Conservation (phyloP, 352 stramenopile genomes). For the Pythium insidiosum region DNA sequence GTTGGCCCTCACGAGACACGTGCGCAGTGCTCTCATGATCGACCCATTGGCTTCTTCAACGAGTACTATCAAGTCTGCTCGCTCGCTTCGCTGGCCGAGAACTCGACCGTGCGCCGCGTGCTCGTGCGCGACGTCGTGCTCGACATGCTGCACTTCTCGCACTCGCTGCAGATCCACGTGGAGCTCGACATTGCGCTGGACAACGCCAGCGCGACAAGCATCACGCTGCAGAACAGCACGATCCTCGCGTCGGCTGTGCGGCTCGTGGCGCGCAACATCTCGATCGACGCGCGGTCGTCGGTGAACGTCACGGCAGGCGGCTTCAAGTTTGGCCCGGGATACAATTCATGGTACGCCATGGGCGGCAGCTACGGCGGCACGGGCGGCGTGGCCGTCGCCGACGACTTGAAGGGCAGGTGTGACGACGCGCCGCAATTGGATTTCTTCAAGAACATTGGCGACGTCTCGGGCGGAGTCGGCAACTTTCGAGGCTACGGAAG, state of each 20-base stretch:
- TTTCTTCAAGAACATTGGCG: constrained; percentile 61
- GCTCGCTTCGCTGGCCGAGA: no score
- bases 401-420: constrained; percentile 22
- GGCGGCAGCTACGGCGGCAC: constrained; percentile 73
- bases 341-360: constrained; percentile 57
- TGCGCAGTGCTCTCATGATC: not conserved
- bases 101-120: no score
- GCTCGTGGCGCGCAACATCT: constrained; percentile 32
- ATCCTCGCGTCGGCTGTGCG: constrained; percentile 52
- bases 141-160: no score
- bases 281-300: constrained; percentile 29
- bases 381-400: constrained; percentile 54
- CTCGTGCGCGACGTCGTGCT: no score
- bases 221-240: constrained; percentile 35
- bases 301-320: constrained; percentile 54
- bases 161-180: no score
- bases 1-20: no score
- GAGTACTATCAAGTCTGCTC: not conserved
- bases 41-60: not conserved
- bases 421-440: constrained; percentile 42
- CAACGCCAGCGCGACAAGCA: constrained; percentile 15
- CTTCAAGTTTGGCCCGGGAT: constrained; percentile 77
- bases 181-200: constrained; percentile 45
- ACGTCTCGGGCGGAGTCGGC: constrained; percentile 31
- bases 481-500: constrained; percentile 83